A percentile compares a stretch with the other conserved stretches of the same genome.
Evolutionary conservation across 768 basidiomycete species (phyloP).

Genomic region (Postia placenta): DNA sequence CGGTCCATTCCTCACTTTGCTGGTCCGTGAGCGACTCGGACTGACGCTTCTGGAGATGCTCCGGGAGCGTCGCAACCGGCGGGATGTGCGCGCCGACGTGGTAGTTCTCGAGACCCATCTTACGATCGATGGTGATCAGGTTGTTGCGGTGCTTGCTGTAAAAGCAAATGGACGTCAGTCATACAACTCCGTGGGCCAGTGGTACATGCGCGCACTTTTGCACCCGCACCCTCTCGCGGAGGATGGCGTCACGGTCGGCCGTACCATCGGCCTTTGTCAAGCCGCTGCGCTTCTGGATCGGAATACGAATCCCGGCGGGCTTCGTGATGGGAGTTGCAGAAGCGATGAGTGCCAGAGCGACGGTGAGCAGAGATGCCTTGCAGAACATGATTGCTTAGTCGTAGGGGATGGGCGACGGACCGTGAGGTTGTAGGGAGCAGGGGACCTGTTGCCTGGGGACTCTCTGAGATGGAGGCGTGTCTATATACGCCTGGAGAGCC

Average conservation of each 20-base stretch:
- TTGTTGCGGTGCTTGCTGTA: conserved; percentile 14
- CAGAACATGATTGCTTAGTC: conserved; percentile 6
- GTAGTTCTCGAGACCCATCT: conserved; percentile 8
- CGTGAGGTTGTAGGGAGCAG: background rate
- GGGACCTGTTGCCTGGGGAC: conserved; percentile 1
- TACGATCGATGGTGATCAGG: conserved; percentile 12
- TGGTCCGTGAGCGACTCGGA: conserved; percentile 20
- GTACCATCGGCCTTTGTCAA: conserved; percentile 11
- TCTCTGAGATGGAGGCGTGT: background rate
- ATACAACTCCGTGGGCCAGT: no score
- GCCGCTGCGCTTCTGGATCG: conserved; percentile 10
- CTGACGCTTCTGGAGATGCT: conserved; percentile 8
- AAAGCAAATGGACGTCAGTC: background rate
- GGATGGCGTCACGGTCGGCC: conserved; percentile 7
- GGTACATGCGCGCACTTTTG: conserved; percentile 6
- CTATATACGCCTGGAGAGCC: background rate
- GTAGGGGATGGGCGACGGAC: background rate
- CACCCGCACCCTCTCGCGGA: conserved; percentile 1
- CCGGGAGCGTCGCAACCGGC: conserved; percentile 14
- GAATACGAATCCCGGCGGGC: conserved; percentile 4
- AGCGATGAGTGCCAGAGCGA: conserved; percentile 16
- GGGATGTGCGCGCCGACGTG: conserved; percentile 10
- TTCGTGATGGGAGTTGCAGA: conserved; percentile 15
- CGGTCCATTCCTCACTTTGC: conserved; percentile 24
- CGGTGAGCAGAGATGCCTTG: conserved; percentile 9